Conservation (phyloP, 495 filamentous ascomycete genomes). For the Hyaloscypha variabilis region DNA sequence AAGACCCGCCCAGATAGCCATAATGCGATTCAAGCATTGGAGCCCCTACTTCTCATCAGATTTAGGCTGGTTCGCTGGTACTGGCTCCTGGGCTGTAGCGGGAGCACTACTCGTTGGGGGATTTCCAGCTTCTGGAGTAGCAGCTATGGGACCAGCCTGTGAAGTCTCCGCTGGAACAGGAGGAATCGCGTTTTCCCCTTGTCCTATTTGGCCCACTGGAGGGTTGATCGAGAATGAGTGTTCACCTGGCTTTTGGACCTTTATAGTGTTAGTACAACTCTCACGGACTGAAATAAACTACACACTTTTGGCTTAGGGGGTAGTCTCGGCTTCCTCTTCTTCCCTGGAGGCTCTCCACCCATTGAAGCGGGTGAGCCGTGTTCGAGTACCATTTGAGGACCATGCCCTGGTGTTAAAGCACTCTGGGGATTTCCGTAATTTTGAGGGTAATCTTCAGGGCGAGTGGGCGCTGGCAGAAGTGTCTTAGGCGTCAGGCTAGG, state of each 20-base stretch:
- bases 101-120: background rate
- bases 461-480: conserved; percentile 16
- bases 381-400: background rate
- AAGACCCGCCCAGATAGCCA: background rate
- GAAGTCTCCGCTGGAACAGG: conserved; percentile 3
- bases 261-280: background rate
- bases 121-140: background rate
- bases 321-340: conserved; percentile 3
- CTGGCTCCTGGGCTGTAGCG: background rate
- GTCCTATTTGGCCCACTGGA: background rate
- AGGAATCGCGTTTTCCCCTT: background rate
- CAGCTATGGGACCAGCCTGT: background rate
- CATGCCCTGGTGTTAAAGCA: background rate
- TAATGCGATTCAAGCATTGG: background rate
- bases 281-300: background rate
- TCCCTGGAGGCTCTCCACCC: conserved; percentile 1
- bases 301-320: conserved; percentile 12
- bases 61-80: background rate
- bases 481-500: conserved; percentile 3
- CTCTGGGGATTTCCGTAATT: background rate
- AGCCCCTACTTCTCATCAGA: background rate
- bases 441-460: too few species aligned
- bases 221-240: conserved; percentile 8
- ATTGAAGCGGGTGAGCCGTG: background rate
- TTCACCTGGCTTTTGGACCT: conserved; percentile 13